phyloP scores from a whole-genome alignment of 2,329 filamentous ascomycete genomes.

The Paraphoma chrysanthemicola region DNA sequence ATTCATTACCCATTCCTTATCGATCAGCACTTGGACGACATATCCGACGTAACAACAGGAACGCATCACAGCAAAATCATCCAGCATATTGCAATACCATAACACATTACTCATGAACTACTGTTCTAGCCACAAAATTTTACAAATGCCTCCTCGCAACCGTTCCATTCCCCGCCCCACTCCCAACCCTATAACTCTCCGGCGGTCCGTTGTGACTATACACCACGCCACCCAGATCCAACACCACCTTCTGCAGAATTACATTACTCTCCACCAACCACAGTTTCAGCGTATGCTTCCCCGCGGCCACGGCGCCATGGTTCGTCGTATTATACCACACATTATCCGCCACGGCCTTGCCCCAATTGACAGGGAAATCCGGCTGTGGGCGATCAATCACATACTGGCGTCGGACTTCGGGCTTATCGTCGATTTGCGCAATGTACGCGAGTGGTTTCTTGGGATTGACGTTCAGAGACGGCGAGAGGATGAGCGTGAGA shows the following conservation, averaged over 20 bases:
- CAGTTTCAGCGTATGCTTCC: constrained; percentile 53
- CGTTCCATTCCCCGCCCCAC: constrained; percentile 2
- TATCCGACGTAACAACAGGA: too few species aligned
- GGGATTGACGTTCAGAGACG: constrained; percentile 60
- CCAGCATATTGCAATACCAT: too few species aligned
- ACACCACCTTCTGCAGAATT: constrained; percentile 44
- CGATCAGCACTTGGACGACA: too few species aligned
- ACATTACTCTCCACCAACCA: constrained; percentile 57
- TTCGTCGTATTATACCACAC: constrained; percentile 58
- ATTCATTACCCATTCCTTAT: too few species aligned
- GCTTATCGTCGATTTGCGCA: constrained; percentile 54
- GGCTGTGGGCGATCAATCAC: constrained; percentile 52
- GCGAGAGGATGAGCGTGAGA: constrained; percentile 51
- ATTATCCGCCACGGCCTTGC: constrained; percentile 56
- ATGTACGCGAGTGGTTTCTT: constrained; percentile 59
- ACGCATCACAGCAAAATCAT: too few species aligned
- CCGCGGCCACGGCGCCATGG: constrained; percentile 37
- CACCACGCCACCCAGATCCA: constrained; percentile 44
- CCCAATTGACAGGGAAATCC: constrained; percentile 58
- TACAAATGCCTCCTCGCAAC: not conserved
- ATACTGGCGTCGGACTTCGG: constrained; percentile 50
- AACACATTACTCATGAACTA: too few species aligned
- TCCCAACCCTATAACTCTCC: constrained; percentile 46
- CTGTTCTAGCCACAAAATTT: too few species aligned
- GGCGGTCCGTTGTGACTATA: constrained; percentile 45